Base-by-base conservation (phyloP, 2,329 filamentous ascomycete species). In the Aspergillus fijiensis region DNA sequence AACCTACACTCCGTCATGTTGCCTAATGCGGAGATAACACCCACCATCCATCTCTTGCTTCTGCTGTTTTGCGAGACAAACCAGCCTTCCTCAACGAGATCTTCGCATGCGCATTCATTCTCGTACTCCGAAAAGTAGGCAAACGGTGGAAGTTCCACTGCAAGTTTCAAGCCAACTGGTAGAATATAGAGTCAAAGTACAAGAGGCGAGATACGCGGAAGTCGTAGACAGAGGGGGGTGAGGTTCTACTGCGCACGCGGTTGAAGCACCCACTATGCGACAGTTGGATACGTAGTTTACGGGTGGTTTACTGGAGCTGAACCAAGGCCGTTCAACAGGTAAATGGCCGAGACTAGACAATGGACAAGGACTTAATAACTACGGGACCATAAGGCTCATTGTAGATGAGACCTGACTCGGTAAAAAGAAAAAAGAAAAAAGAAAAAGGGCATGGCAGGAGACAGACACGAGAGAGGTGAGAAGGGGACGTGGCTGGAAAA, bases 401-500 rank as follows among this genome's bases (percentile, higher is more conserved):
- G 9, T 45, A n/a, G 5, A 19, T 45, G 39, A 19, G 39, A 16
- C 16, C 16, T 45, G 39, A 45, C 39, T 16, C n/a, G 39, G 16
- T 10, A 42, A 9, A 45, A 35, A 16, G 4, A 35, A 12, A 14
- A 14, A 2, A 35, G 21, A 21, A 21, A 21, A 2, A 35, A 35
- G 33, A 35, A 4, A 33, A 9, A 9, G 12, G 9, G 3, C 31
- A 35, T 16, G 14, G 33, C 14, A 16, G 33, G 4, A 16, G 11
- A 48, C 45, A 19, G 11, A 23, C 45, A 10, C 45, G n/a, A 48
- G 45, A 48, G 33, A 16, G 12, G 4, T 12, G 33, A 16, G 14
- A 19, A 16, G 16, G 39, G 45, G 51, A 29, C 49, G 49, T 55
- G 59, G 56, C 47, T 55, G 50, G 31, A 45, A 45, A 19, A 45